Percentiles rank a stretch among this genome's conserved stretches.
These are phyloP conservation scores for Akanthomyces muscarius DNA, from an alignment of 2,329 filamentous ascomycete species.

Conservation along the genomic window DNA sequence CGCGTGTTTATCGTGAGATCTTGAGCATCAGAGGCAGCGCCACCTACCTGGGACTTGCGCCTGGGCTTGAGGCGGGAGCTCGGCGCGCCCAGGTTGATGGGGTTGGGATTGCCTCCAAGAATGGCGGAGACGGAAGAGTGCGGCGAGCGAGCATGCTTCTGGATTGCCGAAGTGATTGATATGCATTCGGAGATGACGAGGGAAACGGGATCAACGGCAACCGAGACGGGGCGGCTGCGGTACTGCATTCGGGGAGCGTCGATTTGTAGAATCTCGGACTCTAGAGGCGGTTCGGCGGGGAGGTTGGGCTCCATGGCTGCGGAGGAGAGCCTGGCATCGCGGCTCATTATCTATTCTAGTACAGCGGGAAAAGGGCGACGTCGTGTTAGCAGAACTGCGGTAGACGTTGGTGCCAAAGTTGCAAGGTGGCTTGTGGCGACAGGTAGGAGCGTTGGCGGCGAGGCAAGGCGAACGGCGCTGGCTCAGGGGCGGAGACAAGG, in stretches of 20 bases:
- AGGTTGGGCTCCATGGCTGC: conserved; percentile 24
- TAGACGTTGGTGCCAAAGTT: neutral
- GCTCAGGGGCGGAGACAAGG: conserved; percentile 7
- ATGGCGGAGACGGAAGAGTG: conserved; percentile 96
- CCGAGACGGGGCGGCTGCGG: conserved; percentile 61
- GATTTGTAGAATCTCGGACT: conserved; percentile 18
- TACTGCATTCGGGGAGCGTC: conserved; percentile 52
- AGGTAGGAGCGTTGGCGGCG: neutral
- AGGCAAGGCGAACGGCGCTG: neutral
- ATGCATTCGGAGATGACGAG: conserved; percentile 98
- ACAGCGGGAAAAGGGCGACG: conserved; percentile 17
- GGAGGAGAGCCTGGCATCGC: conserved; percentile 27
- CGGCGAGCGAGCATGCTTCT: conserved; percentile 93
- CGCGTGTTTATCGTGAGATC: conserved; percentile 68
- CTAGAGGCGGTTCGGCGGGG: conserved; percentile 7
- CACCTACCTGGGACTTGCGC: conserved; percentile 38
- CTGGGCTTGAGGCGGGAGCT: conserved; percentile 38
- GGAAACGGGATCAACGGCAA: conserved; percentile 85
- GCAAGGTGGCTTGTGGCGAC: neutral
- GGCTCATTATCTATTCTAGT: conserved; percentile 29
- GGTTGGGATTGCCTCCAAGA: conserved; percentile 68
- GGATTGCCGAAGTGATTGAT: conserved; percentile 95
- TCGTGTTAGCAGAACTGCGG: conserved; percentile 17
- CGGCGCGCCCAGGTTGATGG: conserved; percentile 50
- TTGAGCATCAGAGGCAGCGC: conserved; percentile 39